phyloP scores from a whole-genome alignment of 2,329 filamentous ascomycete genomes.

The Calonectria ilicicola region DNA sequence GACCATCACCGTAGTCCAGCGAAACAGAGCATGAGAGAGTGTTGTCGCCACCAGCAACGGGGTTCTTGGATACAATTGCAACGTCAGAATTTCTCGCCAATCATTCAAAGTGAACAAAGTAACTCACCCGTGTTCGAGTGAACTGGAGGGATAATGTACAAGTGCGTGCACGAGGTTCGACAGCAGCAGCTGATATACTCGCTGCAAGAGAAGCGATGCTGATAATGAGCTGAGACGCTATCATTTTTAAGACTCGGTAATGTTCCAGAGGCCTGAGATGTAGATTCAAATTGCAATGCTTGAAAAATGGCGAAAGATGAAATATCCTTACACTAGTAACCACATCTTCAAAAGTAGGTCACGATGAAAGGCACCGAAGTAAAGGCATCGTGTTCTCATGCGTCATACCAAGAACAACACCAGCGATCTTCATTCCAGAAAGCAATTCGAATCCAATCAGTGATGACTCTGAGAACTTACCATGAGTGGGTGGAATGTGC shows the following conservation, averaged over 20 bases:
- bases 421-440: background rate
- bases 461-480: background rate
- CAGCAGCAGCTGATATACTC: background rate
- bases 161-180: background rate
- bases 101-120: background rate
- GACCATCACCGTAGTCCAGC: background rate
- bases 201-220: background rate
- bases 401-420: background rate
- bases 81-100: background rate
- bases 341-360: background rate
- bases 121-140: background rate
- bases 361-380: background rate
- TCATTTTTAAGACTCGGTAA: background rate
- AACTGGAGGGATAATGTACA: background rate
- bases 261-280: background rate
- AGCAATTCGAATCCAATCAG: background rate
- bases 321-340: background rate
- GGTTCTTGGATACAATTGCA: background rate
- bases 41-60: background rate
- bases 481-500: background rate
- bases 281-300: background rate
- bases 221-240: background rate
- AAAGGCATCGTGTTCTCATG: background rate
- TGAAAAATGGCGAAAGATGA: background rate
- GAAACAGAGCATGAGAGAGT: background rate